Conservation (phyloP, 192 early-diverging fungal species). For the Phlyctochytrium planicorne region DNA sequence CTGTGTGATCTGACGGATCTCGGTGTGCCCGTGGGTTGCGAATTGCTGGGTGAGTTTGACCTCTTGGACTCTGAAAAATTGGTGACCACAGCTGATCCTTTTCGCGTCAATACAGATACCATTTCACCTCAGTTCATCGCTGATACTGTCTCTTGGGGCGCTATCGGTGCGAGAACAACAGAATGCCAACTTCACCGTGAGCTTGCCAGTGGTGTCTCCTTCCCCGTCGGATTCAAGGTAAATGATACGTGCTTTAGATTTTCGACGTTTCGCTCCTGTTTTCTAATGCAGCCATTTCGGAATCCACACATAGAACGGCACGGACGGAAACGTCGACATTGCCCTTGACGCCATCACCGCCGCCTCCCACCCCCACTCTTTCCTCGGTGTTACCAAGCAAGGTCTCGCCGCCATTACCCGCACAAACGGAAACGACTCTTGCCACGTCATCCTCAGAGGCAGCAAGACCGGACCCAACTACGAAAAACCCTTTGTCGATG, state of each 20-base stretch:
- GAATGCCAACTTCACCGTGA: slow-evolving; percentile 95
- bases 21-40: slow-evolving; percentile 84
- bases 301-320: slow-evolving; percentile 54
- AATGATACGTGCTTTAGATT: not conserved
- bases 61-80: not conserved
- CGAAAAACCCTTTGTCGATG: slow-evolving; percentile 66
- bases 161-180: slow-evolving; percentile 95
- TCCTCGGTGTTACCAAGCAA: slow-evolving; percentile 93
- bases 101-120: slow-evolving; percentile 60
- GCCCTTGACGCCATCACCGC: slow-evolving; percentile 93
- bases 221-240: slow-evolving; percentile 95
- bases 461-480: slow-evolving; percentile 88
- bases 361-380: slow-evolving; percentile 82
- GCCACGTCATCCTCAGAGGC: slow-evolving; percentile 95
- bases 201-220: slow-evolving; percentile 88
- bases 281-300: not conserved
- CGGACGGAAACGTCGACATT: slow-evolving; percentile 86
- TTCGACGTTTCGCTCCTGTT: not conserved
- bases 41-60: slow-evolving; percentile 61
- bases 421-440: slow-evolving; percentile 85
- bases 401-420: slow-evolving; percentile 88
- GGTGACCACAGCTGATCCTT: not conserved
- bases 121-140: slow-evolving; percentile 95
- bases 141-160: slow-evolving; percentile 94
- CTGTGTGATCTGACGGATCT: slow-evolving; percentile 74